A percentile compares a stretch with the other conserved stretches of the same genome.
Conservation (phyloP, 441 rosid genomes). For the Gossypium gossypioides region DNA sequence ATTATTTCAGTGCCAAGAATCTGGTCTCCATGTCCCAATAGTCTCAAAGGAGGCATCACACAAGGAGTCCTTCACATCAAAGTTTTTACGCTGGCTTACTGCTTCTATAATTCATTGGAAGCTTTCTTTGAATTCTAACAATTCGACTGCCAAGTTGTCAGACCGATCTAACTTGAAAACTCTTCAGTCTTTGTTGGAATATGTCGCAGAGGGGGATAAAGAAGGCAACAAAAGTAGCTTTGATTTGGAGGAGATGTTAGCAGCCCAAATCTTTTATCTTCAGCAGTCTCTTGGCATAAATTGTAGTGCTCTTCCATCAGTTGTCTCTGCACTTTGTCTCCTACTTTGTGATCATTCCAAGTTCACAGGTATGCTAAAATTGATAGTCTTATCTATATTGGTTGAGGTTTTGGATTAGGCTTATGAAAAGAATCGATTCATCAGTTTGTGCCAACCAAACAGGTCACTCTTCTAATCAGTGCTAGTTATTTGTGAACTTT, state of each 20-base stretch:
- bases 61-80: slow-evolving; percentile 54
- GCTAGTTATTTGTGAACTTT: neutral
- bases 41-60: slow-evolving; percentile 26
- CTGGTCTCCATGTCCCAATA: slow-evolving; percentile 15
- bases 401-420: neutral
- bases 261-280: slow-evolving; percentile 45
- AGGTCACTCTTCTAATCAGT: neutral
- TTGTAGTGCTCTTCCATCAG: slow-evolving; percentile 45
- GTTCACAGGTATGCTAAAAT: slow-evolving; percentile 33
- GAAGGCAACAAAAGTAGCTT: slow-evolving; percentile 20
- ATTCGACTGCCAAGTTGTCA: slow-evolving; percentile 19
- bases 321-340: slow-evolving; percentile 56
- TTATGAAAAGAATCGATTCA: neutral
- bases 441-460: neutral
- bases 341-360: slow-evolving; percentile 29
- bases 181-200: slow-evolving; percentile 37
- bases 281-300: slow-evolving; percentile 47
- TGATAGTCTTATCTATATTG: slow-evolving; percentile 8
- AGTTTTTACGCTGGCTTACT: slow-evolving; percentile 73
- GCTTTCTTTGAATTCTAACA: slow-evolving; percentile 30
- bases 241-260: slow-evolving; percentile 35
- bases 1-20: slow-evolving; percentile 19
- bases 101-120: slow-evolving; percentile 66
- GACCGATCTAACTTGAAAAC: slow-evolving; percentile 28
- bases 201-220: slow-evolving; percentile 22